Percentiles rank a stretch among this genome's conserved stretches.
phyloP scores from a whole-genome alignment of 495 filamentous ascomycete species.

The Aspergillus mulundensis region DNA sequence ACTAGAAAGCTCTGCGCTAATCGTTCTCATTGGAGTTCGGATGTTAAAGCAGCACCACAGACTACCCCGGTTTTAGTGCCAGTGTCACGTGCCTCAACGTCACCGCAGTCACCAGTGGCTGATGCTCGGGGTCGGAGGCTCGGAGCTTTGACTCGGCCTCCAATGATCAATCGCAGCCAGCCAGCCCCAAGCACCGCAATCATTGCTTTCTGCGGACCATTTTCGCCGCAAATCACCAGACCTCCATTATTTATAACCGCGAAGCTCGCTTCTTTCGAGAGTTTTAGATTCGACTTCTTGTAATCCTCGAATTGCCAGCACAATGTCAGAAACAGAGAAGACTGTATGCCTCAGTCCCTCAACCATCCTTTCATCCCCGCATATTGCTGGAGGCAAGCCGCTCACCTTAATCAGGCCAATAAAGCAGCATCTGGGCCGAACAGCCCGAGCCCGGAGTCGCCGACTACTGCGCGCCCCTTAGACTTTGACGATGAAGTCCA shows the following conservation, averaged over 20 bases:
- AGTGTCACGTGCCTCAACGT: constrained; percentile 37
- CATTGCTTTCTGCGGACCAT: constrained; percentile 22
- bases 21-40: neutral
- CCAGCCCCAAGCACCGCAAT: constrained; percentile 11
- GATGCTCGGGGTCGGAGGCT: constrained; percentile 18
- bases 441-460: constrained; percentile 64
- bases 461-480: constrained; percentile 75
- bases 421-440: constrained; percentile 29
- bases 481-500: constrained; percentile 86
- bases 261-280: neutral
- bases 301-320: constrained; percentile 2
- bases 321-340: constrained; percentile 42
- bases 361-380: neutral
- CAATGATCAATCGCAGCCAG: constrained; percentile 17
- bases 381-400: constrained; percentile 1
- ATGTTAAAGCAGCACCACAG: neutral
- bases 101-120: constrained; percentile 24
- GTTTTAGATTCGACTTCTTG: neutral
- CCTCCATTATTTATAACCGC: neutral
- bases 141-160: constrained; percentile 26
- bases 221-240: constrained; percentile 10
- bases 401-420: constrained; percentile 29
- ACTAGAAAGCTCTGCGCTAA: neutral
- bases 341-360: constrained; percentile 28
- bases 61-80: neutral